A percentile compares a stretch with the other conserved stretches of the same genome.
These are phyloP conservation scores for Ogataea saltuana DNA, from an alignment of 805 yeast species.

Conservation along the genomic window DNA sequence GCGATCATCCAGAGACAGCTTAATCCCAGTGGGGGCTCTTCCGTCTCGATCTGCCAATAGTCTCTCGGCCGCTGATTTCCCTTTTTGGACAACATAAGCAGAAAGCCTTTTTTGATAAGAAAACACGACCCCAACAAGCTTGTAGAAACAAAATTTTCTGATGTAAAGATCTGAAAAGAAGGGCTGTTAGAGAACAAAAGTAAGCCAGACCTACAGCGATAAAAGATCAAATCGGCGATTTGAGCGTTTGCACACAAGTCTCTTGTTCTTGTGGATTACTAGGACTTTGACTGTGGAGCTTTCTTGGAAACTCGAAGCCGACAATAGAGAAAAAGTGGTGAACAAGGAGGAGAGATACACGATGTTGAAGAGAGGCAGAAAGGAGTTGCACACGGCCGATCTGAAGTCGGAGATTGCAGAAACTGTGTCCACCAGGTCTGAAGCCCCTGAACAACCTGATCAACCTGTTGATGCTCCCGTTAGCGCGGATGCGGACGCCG, in stretches of 20 bases:
- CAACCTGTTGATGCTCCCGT: constrained; percentile 11
- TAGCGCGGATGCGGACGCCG: not conserved
- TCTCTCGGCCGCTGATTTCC: not conserved
- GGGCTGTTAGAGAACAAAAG: not conserved
- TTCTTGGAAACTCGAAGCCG: not conserved
- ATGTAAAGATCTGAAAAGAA: constrained; percentile 6
- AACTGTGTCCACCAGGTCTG: too few species aligned
- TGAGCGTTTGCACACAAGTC: too few species aligned
- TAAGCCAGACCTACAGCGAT: not conserved
- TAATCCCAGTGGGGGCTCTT: too few species aligned
- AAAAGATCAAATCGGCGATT: too few species aligned
- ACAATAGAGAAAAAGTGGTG: not conserved
- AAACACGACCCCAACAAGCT: constrained; percentile 6
- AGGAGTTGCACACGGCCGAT: constrained; percentile 1
- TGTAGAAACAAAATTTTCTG: constrained; percentile 6
- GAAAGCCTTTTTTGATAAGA: constrained; percentile 1
- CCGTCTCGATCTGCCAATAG: constrained; percentile 4
- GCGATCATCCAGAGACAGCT: too few species aligned
- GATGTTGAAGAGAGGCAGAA: constrained; percentile 10
- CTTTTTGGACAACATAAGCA: constrained; percentile 1
- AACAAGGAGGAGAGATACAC: not conserved
- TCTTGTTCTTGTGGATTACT: not conserved
- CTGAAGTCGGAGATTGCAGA: too few species aligned
- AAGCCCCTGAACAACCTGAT: not conserved
- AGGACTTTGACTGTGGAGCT: not conserved